phyloP scores from a whole-genome alignment of 345 rosid species.

The Sisymbrium irio region DNA sequence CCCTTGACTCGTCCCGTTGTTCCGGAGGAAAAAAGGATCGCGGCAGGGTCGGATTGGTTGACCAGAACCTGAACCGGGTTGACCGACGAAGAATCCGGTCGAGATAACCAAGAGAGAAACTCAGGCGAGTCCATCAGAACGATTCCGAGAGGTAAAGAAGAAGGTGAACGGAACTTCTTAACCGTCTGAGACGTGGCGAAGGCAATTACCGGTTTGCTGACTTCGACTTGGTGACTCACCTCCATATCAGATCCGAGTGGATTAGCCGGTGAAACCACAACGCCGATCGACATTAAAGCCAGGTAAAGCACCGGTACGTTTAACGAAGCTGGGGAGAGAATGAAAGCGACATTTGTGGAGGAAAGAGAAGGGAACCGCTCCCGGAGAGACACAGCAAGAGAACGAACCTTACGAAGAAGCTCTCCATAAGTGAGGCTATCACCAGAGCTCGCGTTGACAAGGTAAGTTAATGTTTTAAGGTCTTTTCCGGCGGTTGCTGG shows the following conservation, averaged over 20 bases:
- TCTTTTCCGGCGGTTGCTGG: conserved; percentile 33
- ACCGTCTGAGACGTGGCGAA: conserved; percentile 59
- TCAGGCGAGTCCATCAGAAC: conserved; percentile 73
- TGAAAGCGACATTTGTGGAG: conserved; percentile 57
- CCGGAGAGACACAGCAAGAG: conserved; percentile 51
- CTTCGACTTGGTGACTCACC: conserved; percentile 52
- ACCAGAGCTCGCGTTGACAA: conserved; percentile 49
- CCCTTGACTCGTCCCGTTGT: conserved; percentile 81
- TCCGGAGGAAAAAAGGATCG: conserved; percentile 77
- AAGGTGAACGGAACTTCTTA: conserved; percentile 36
- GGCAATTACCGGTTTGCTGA: conserved; percentile 62
- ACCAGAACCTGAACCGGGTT: conserved; percentile 27
- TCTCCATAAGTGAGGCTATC: conserved; percentile 43
- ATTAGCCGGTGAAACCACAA: conserved; percentile 69
- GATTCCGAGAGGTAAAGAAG: conserved; percentile 40
- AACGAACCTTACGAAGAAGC: conserved; percentile 38
- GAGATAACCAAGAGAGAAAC: conserved; percentile 50
- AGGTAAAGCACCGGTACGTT: conserved; percentile 66
- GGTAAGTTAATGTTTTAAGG: conserved; percentile 32
- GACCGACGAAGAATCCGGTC: not conserved
- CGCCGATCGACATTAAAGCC: conserved; percentile 67
- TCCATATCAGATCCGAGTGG: conserved; percentile 61
- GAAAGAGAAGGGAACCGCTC: conserved; percentile 41
- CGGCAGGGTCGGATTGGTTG: conserved; percentile 65
- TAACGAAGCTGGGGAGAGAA: conserved; percentile 61